Evolutionary conservation across 345 rosid species (phyloP).

Genomic region (Raphanus raphanistrum): DNA sequence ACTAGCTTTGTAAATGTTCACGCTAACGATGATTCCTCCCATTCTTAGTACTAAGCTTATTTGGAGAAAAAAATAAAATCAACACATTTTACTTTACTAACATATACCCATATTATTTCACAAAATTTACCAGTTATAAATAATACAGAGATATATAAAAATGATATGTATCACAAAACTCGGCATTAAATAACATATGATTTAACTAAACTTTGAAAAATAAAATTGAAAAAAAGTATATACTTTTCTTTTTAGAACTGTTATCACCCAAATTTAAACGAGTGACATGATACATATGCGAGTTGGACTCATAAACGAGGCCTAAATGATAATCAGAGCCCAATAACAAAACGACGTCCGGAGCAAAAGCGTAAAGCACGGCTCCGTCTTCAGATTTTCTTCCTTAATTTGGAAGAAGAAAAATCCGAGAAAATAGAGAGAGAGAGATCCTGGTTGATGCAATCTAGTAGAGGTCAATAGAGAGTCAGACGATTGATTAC

Average conservation of each 20-base stretch:
- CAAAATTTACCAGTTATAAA: background rate
- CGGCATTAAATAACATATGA: too few species aligned
- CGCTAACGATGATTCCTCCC: background rate
- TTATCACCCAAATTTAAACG: too few species aligned
- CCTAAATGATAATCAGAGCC: background rate
- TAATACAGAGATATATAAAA: too few species aligned
- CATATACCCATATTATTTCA: background rate
- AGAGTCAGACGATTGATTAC: constrained; percentile 17
- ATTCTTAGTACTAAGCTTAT: background rate
- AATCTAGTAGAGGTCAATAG: constrained; percentile 24
- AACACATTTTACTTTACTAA: background rate
- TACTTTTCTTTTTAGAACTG: too few species aligned
- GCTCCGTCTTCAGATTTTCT: background rate
- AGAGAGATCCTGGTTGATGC: constrained; percentile 24
- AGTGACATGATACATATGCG: too few species aligned
- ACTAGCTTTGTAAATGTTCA: background rate
- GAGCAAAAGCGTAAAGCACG: background rate
- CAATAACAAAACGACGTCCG: constrained; percentile 14
- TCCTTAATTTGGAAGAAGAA: constrained; percentile 23
- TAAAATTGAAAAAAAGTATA: too few species aligned
- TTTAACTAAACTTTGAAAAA: too few species aligned
- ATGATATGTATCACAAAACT: too few species aligned
- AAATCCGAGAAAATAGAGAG: constrained; percentile 29
- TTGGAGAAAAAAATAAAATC: background rate
- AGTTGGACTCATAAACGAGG: background rate